phyloP scores from a whole-genome alignment of 495 filamentous ascomycete species.

The Penicillium cataractarum region DNA sequence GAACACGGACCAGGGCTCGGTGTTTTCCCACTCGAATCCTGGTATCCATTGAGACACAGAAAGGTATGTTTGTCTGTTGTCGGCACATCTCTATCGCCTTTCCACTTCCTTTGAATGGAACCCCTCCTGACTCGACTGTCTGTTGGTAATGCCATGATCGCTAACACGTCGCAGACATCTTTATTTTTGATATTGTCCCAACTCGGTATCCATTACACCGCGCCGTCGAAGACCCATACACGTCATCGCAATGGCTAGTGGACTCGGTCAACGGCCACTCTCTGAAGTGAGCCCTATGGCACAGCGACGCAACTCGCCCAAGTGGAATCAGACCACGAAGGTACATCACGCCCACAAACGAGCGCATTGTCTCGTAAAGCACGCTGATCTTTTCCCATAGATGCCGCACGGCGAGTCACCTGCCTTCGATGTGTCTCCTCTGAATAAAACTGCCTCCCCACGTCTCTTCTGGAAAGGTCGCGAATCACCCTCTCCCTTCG shows the following conservation, averaged over 20 bases:
- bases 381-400: conserved; percentile 25
- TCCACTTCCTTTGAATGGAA: not conserved
- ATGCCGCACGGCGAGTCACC: conserved; percentile 68
- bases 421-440: conserved; percentile 75
- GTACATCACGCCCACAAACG: conserved; percentile 38
- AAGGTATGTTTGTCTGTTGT: conserved; percentile 28
- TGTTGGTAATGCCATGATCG: conserved; percentile 3
- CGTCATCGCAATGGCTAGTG: conserved; percentile 42
- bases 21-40: conserved; percentile 25
- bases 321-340: conserved; percentile 70
- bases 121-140: conserved; percentile 7
- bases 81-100: not conserved
- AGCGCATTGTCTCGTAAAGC: conserved; percentile 26
- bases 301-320: conserved; percentile 71
- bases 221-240: not conserved
- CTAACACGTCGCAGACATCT: conserved; percentile 23
- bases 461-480: conserved; percentile 86
- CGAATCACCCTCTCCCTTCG: conserved; percentile 62
- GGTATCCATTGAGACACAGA: conserved; percentile 17
- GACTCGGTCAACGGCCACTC: conserved; percentile 51
- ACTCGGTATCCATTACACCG: not conserved
- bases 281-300: conserved; percentile 61
- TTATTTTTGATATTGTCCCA: conserved; percentile 4
- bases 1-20: conserved; percentile 20
- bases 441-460: conserved; percentile 67